Percentiles rank a stretch among this genome's conserved stretches.
These are phyloP conservation scores for Suillus alpinus DNA, from an alignment of 768 basidiomycete genomes.

Conservation along the genomic window DNA sequence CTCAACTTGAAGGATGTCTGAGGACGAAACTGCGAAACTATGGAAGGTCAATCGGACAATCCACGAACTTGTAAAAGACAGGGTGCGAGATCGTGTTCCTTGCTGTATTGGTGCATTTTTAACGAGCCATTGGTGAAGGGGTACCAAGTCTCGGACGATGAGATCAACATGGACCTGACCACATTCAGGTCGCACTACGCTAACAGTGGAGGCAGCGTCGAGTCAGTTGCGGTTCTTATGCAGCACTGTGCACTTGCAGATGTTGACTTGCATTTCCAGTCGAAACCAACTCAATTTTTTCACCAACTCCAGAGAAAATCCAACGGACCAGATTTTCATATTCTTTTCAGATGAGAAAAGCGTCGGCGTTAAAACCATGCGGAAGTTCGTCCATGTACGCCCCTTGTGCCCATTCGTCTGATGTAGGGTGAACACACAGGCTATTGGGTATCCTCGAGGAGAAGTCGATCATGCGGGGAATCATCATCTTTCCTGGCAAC, in stretches of 20 bases:
- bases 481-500: slow-evolving; percentile 93
- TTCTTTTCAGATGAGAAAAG: slow-evolving; percentile 96
- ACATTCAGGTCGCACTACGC: slow-evolving; percentile 76
- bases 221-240: slow-evolving; percentile 54
- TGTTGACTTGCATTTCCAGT: slow-evolving; percentile 41
- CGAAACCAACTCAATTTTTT: slow-evolving; percentile 89
- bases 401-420: neutral
- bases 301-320: slow-evolving; percentile 66
- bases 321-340: slow-evolving; percentile 81
- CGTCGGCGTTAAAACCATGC: slow-evolving; percentile 96
- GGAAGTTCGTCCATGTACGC: slow-evolving; percentile 63
- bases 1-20: slow-evolving; percentile 49
- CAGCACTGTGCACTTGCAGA: neutral
- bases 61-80: slow-evolving; percentile 93
- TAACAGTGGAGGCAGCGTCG: slow-evolving; percentile 69
- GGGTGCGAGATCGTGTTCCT: slow-evolving; percentile 52
- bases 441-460: slow-evolving; percentile 88
- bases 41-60: slow-evolving; percentile 97
- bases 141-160: slow-evolving; percentile 91
- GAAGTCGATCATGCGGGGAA: slow-evolving; percentile 83
- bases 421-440: slow-evolving; percentile 38
- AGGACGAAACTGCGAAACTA: slow-evolving; percentile 83
- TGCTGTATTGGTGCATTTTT: neutral
- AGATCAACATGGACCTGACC: slow-evolving; percentile 83
- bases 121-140: slow-evolving; percentile 50